phyloP scores from a whole-genome alignment of 352 stramenopile genomes.

The Globisporangium barbulae region DNA sequence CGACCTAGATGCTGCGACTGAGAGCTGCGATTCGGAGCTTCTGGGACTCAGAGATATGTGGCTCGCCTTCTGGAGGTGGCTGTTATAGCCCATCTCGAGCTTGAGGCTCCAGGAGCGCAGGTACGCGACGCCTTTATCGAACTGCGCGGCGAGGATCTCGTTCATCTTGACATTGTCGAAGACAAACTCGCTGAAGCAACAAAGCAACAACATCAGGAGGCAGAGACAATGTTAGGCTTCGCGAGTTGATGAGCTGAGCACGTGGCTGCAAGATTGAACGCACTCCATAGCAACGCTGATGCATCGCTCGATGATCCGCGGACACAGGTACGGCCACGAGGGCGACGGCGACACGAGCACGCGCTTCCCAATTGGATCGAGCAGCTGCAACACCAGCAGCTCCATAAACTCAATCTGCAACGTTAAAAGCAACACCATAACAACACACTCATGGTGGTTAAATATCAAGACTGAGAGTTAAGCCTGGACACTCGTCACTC shows the following conservation, averaged over 20 bases:
- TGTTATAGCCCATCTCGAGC: constrained; percentile 55
- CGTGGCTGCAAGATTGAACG: constrained; percentile 5
- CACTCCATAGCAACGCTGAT: constrained; percentile 56
- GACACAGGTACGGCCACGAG: constrained; percentile 43
- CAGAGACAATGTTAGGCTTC: neutral
- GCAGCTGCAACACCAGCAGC: constrained; percentile 40
- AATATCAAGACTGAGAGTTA: too few species aligned
- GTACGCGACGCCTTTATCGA: constrained; percentile 46
- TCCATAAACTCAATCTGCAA: constrained; percentile 52
- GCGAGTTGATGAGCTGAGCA: neutral
- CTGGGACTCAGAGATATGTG: neutral
- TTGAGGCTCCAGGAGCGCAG: constrained; percentile 45
- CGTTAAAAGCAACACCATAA: neutral
- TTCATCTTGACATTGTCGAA: constrained; percentile 46
- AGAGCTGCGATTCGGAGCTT: constrained; percentile 1
- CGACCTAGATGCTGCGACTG: neutral
- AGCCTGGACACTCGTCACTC: neutral
- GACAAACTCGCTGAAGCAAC: constrained; percentile 28
- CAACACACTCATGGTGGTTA: too few species aligned
- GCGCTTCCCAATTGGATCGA: constrained; percentile 42
- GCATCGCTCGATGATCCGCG: constrained; percentile 50
- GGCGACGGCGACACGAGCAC: constrained; percentile 36
- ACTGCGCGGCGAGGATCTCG: constrained; percentile 33
- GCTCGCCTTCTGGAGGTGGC: neutral
- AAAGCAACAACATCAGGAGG: neutral